Evolutionary conservation across 352 stramenopile species (phyloP), one percentile per base, ranked within the genome.

Genomic region (Halophytophthora polymorphica): DNA sequence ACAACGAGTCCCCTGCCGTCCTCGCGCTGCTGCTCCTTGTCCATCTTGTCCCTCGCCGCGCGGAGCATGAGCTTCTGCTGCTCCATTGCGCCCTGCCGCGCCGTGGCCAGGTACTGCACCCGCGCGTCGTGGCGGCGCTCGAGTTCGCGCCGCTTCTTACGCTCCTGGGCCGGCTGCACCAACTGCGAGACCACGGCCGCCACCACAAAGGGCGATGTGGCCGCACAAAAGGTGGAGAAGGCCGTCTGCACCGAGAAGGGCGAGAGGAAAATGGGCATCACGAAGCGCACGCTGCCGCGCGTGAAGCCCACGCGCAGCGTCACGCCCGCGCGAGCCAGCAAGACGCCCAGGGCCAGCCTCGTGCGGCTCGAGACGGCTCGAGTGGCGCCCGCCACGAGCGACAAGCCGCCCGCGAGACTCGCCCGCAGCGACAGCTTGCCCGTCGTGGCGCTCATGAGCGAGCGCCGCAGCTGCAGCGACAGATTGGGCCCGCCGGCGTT

Each of bases 201-300:
- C 33, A 89, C 51, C 37, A 91, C 36, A 43, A 90, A 88, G 2
- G 80, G 83, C 12, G 77, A 73, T 3, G 83, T 90, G 12, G 83
- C 83, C 3, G 77, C 80, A 46, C 72, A 75, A 45, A 93, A 91
- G 12, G 83, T 89, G 45, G 78, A 75, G 40, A 83, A 88, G 13
- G 78, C 80, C 1, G 73, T 78, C 45, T 89, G 67, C 6, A 60
- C 61, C 5, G 72, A 85, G 56, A 90, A 89, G 6, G 83, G 83
- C 8, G 80, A 83, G 39, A 93, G 50, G 58, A 89, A 89, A 61
- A 93, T 88, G 14, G 83, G 83, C 54, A 91, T 61, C 21, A 90
- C 83, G 36, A 93, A 93, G 23, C 83, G 80, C 14, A 93, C 78
- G 60, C 68, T 88, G 38, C 83, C 83, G 18, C 83, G 78, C 19